Evolutionary conservation across 768 basidiomycete genomes (phyloP).

Genomic region (Auricularia heimuer): DNA sequence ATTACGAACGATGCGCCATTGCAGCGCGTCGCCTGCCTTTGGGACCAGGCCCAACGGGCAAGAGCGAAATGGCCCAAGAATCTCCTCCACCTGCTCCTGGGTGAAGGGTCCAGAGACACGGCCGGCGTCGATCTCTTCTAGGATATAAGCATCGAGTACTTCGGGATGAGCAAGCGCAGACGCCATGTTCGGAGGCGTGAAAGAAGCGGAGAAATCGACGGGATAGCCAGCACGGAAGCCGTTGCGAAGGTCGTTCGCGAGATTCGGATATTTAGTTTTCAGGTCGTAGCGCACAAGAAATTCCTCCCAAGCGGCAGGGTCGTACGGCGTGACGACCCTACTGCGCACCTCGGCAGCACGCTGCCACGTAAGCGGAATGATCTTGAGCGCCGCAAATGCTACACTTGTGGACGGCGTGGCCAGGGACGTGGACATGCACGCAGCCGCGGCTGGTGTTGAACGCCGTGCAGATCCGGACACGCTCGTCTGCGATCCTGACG

Average conservation of each 20-base stretch:
- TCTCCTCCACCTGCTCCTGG: not conserved
- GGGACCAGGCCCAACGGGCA: conserved; percentile 2
- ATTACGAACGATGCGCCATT: not conserved
- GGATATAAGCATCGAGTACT: not conserved
- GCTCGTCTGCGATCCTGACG: not conserved
- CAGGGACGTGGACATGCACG: not conserved
- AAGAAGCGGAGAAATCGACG: not conserved
- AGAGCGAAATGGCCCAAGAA: not conserved
- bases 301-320: not conserved
- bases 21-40: not conserved
- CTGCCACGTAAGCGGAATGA: not conserved
- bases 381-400: not conserved
- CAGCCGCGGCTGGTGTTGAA: not conserved
- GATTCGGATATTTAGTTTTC: not conserved
- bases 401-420: not conserved
- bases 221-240: not conserved
- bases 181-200: not conserved
- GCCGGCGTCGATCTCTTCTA: not conserved
- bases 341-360: not conserved
- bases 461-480: not conserved
- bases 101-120: not conserved
- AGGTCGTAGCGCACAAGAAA: not conserved
- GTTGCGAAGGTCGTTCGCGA: not conserved
- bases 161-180: not conserved
- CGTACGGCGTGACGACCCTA: not conserved